phyloP scores from a whole-genome alignment of 768 basidiomycete species.

The Naematelia encephala region DNA sequence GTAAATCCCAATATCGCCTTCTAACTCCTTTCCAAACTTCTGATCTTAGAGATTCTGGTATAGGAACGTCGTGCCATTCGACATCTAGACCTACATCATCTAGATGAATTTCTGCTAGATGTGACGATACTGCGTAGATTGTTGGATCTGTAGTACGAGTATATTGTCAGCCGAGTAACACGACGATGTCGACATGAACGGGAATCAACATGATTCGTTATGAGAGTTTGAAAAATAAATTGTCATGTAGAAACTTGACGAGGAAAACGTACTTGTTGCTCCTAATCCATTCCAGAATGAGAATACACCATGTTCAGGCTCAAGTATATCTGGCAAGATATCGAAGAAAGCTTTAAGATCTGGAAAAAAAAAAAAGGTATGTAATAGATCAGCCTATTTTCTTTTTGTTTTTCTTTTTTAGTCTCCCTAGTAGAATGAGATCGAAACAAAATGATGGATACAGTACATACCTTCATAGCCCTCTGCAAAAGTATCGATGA shows the following conservation, averaged over 20 bases:
- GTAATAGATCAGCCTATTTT: too few species aligned
- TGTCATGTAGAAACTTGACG: neutral
- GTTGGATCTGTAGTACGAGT: constrained; percentile 62
- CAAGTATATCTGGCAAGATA: constrained; percentile 69
- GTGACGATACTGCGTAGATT: constrained; percentile 89
- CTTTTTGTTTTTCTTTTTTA: too few species aligned
- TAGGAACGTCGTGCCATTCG: constrained; percentile 76
- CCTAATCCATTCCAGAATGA: constrained; percentile 98
- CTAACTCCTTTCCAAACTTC: constrained; percentile 66
- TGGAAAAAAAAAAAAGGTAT: constrained; percentile 19
- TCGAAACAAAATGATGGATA: too few species aligned
- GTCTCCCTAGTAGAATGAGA: neutral
- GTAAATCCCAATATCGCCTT: constrained; percentile 54
- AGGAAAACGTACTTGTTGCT: constrained; percentile 72
- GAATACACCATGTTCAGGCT: constrained; percentile 70
- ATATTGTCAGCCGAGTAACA: too few species aligned
- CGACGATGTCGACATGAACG: neutral
- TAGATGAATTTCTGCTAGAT: constrained; percentile 78
- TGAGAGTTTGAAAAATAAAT: constrained; percentile 9
- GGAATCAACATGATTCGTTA: neutral
- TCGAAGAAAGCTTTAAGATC: constrained; percentile 80
- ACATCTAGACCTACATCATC: constrained; percentile 74
- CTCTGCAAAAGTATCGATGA: constrained; percentile 92
- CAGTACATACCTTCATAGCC: constrained; percentile 67
- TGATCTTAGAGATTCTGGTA: constrained; percentile 57